These are phyloP conservation scores for Sugiyamaella neomexicana DNA, from an alignment of 1,139 yeast genomes.

Conservation along the genomic window DNA sequence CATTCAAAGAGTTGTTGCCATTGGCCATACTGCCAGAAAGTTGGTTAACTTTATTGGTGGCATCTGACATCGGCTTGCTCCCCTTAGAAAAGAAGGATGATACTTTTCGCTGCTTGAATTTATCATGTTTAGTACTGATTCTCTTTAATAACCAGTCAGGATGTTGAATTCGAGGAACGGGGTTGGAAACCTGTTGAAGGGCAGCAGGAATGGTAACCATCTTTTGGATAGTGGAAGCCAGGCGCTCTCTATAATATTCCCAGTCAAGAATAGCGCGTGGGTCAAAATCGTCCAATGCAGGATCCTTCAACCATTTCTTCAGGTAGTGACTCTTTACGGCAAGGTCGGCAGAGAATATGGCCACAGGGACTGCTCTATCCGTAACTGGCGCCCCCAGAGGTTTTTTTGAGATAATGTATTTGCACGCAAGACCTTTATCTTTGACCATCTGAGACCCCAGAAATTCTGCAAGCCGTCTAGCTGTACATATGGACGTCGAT, in stretches of 20 bases:
- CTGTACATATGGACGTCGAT: constrained; percentile 94
- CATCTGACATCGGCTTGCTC: constrained; percentile 19
- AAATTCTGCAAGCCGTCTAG: constrained; percentile 88
- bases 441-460: constrained; percentile 97
- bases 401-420: constrained; percentile 82
- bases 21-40: constrained; percentile 21
- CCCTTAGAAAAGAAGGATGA: constrained; percentile 51
- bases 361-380: constrained; percentile 95
- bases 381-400: constrained; percentile 91
- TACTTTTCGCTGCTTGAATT: constrained; percentile 69
- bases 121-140: constrained; percentile 60
- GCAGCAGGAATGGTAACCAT: constrained; percentile 98
- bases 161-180: constrained; percentile 91
- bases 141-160: constrained; percentile 88
- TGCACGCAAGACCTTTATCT: constrained; percentile 94
- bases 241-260: constrained; percentile 86
- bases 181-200: constrained; percentile 81
- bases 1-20: constrained; percentile 39
- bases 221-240: constrained; percentile 91
- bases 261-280: constrained; percentile 91
- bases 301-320: constrained; percentile 85
- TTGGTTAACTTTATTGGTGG: constrained; percentile 21
- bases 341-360: constrained; percentile 84
- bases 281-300: constrained; percentile 76
- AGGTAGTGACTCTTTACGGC: constrained; percentile 61